Base-by-base conservation (phyloP, 2,329 filamentous ascomycete species). In the Colletotrichum caudatum region DNA sequence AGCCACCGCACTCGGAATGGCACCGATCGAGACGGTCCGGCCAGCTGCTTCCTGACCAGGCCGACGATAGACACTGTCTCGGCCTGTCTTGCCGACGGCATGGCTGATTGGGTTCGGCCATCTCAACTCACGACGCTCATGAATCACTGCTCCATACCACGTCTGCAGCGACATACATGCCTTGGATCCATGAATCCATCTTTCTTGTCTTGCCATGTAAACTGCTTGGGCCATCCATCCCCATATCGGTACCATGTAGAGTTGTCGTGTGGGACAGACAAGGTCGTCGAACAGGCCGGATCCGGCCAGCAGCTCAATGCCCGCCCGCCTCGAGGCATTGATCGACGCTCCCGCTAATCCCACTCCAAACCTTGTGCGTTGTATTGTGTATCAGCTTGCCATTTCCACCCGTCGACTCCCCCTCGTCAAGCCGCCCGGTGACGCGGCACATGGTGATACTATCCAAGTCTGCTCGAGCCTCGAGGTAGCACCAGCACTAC, bases 291-390 rank as follows among this genome's bases (percentile, higher is more conserved):
- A 54, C 4, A 54, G 46, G 44, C 63, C 67, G 64, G 56, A 61
- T 70, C 56, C 63, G 67, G 56, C 41, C 48, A 50, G 33, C 48
- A 50, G 33, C 37, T 60, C 48, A 61, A 46, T 39, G 51, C 56
- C 41, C 50, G 51, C 56, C 41, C 50, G 64, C 61, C 64, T 61
- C 35, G 37, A 57, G 57, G 64, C 64, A 70, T 67, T 66, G 69
- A 63, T 71, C 64, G 65, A 53, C 65, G 37, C 44, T 71, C 46
- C 53, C 64, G 64, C 53, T 18, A 68, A 71, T 69, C 44, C 64
- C 35, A 63, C 53, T 46, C 46, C 41, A 53, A 63, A 68, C 64
- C 69, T 63, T 57, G 48, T 61, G 50, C 37, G 51, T 54, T 56
- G 54, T 54, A 35, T 33, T 48, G 33, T 56, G 54, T 60, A 35